Conservation (phyloP, 345 rosid species). For the Populus nigra region DNA sequence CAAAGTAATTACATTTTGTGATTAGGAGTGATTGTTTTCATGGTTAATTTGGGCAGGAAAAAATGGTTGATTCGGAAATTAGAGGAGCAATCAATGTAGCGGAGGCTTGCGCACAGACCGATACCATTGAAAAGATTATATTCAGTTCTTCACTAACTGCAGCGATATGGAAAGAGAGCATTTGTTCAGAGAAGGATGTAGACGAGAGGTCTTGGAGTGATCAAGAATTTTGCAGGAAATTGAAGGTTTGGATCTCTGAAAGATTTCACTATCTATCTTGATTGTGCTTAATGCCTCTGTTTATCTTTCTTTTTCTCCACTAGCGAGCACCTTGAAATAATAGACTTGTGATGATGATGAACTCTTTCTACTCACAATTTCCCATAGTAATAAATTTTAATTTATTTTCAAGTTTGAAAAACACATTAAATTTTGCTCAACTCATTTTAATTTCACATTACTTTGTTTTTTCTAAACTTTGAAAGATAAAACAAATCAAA, state of each 20-base stretch:
- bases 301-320: background rate
- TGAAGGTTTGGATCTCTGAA: slow-evolving; percentile 45
- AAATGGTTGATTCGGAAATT: slow-evolving; percentile 62
- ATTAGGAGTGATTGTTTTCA: background rate
- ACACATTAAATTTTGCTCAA: no score
- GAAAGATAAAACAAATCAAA: no score
- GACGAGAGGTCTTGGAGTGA: slow-evolving; percentile 88
- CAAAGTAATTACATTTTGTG: no score
- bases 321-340: background rate
- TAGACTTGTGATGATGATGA: background rate
- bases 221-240: slow-evolving; percentile 59
- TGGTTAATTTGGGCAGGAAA: slow-evolving; percentile 36
- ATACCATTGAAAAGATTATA: slow-evolving; percentile 54
- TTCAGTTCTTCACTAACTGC: slow-evolving; percentile 75
- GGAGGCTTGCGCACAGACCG: slow-evolving; percentile 85
- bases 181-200: slow-evolving; percentile 50
- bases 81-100: slow-evolving; percentile 81
- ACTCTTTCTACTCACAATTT: no score
- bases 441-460: background rate
- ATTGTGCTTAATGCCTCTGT: background rate
- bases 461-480: no score
- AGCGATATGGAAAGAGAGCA: slow-evolving; percentile 76
- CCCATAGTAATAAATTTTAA: background rate
- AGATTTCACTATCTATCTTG: background rate
- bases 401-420: no score